phyloP scores from a whole-genome alignment of 768 basidiomycete species.

The Auriscalpium microsporum region DNA sequence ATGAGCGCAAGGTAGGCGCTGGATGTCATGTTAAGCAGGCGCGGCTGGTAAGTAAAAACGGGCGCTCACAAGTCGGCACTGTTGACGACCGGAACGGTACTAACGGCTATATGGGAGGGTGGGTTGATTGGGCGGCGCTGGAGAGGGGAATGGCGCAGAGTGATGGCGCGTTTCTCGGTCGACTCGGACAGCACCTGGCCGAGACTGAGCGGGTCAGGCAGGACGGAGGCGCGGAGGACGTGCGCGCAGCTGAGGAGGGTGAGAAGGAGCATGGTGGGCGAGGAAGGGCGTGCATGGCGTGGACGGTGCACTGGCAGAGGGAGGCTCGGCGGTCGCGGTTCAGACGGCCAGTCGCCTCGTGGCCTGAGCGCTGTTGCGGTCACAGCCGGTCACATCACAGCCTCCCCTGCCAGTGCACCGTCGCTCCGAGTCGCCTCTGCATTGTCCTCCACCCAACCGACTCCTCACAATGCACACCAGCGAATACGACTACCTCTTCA shows the following conservation, averaged over 20 bases:
- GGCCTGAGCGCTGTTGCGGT: background rate
- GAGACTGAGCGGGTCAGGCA: background rate
- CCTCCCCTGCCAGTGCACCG: constrained; percentile 15
- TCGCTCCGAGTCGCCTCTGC: constrained; percentile 5
- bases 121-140: background rate
- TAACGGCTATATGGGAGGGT: background rate
- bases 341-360: constrained; percentile 1
- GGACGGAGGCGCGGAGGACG: background rate
- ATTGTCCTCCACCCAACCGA: background rate
- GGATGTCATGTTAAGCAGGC: background rate
- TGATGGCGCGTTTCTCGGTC: background rate
- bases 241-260: too few species aligned
- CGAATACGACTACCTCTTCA: constrained; percentile 95
- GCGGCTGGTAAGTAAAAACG: background rate
- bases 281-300: too few species aligned
- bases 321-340: background rate
- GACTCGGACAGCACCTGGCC: too few species aligned
- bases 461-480: constrained; percentile 68
- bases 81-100: constrained; percentile 11
- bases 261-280: too few species aligned
- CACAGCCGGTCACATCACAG: background rate
- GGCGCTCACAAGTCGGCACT: constrained; percentile 20
- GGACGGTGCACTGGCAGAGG: too few species aligned
- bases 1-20: constrained; percentile 36
- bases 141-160: background rate